A percentile compares a stretch with the other conserved stretches of the same genome.
Evolutionary conservation across 164 flowering plant species (phyloP).

Genomic region (Vitis cinerea): DNA sequence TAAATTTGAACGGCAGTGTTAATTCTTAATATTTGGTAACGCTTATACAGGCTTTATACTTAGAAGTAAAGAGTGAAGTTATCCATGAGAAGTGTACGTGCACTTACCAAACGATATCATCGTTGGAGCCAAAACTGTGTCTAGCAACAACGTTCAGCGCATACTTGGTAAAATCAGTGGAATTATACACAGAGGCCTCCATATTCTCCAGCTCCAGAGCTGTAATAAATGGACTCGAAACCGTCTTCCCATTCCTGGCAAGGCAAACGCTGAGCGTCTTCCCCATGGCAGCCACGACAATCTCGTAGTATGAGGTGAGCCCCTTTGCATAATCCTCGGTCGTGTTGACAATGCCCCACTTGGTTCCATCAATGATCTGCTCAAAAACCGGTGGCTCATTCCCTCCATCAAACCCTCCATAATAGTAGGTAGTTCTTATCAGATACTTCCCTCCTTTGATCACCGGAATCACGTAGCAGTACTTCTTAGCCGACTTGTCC

Average conservation of each 20-base stretch:
- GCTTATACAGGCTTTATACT: too few species aligned
- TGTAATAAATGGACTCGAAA: conserved; percentile 74
- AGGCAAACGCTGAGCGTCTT: conserved; percentile 67
- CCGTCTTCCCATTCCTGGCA: conserved; percentile 61
- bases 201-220: conserved; percentile 55
- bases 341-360: conserved; percentile 81
- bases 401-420: conserved; percentile 91
- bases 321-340: conserved; percentile 67
- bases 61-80: too few species aligned
- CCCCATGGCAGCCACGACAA: conserved; percentile 46
- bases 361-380: conserved; percentile 84
- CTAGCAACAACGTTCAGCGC: conserved; percentile 67
- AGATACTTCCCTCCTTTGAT: conserved; percentile 60
- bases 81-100: too few species aligned
- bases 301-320: conserved; percentile 70
- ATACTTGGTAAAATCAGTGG: conserved; percentile 54
- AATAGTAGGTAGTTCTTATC: conserved; percentile 68
- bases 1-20: too few species aligned
- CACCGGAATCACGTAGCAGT: conserved; percentile 69
- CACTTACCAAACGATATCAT: conserved; percentile 29
- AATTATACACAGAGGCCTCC: conserved; percentile 62
- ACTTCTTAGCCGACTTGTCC: conserved; percentile 43
- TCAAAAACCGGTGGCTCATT: conserved; percentile 81
- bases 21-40: too few species aligned
- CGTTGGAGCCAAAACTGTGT: conserved; percentile 51